Base-by-base conservation (phyloP, 1,284 basidiomycete species). In the Pulveroboletus sp. region DNA sequence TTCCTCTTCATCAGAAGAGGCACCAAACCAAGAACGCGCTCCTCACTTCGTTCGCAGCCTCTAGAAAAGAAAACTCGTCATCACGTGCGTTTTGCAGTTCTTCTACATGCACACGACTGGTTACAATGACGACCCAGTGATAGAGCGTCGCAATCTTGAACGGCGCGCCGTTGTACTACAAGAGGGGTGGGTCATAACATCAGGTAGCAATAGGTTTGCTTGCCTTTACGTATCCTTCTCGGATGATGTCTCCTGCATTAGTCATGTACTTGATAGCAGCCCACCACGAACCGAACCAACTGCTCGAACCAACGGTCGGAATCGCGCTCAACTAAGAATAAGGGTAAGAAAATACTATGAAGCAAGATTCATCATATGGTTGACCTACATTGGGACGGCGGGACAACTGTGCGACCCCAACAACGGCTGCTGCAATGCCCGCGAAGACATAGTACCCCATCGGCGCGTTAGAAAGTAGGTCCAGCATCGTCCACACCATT, bases 61-160 rank as follows among this genome's bases (percentile, higher is more conserved):
- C 71, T 0, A 52, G 22, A 36, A 75, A 68, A 2, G 76, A 79
- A 6, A 81, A 56, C 5, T 66, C 59, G 26, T 77, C 74, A 24
- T 78, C 77, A 0, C 69, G 58, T 1, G 76, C 74, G 29, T 64
- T 75, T 12, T 69, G 65, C 8, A 83, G 28, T 38, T 83, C 80
- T 3, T 81, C 74, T 12, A 79, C 63, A 25, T 75, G 62, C 28
- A 73, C 64, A 0, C 63, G 68, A 12, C 71, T 73, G 43, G 65
- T 74, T 2, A 79, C 57, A 28, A 81, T 45, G n/a, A 82, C 71
- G 0, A 74, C 50, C 81, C 80, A 82, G 26, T 53, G 1, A 70
- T 43, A 59, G 17, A 24, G 56, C 63, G 18, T 63, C 0, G 79
- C 65, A 12, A 83, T 57, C 58, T 79, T 80, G 71, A 81, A 82